Evolutionary conservation across 129 eudicot species (phyloP), one percentile per base, ranked within the genome.

Genomic region (Sambucus nigra): DNA sequence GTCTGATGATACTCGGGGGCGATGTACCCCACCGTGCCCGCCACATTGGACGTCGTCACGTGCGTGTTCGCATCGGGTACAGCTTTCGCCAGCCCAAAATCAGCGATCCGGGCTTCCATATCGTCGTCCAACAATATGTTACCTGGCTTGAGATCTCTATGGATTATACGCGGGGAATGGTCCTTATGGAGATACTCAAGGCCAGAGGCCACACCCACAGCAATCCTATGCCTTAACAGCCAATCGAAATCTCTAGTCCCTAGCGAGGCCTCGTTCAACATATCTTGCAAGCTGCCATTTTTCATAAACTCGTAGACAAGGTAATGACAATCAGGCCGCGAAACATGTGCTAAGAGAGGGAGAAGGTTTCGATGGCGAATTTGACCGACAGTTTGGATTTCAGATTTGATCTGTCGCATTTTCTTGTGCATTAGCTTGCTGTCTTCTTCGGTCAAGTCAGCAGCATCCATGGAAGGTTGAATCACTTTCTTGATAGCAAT

Each of bases 1-100:
- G 99, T 91, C 57, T 91, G 94, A 46, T 82, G 75, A 58, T 91
- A 91, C 72, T 91, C 99, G 0, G 94, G 99, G 0, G 99, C 99
- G 2, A 91, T 85, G 57, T 91, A 91, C 7, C 99, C 95, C 2
- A 78, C 35, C 4, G 99, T 91, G 42, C 99, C 95, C 0, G 88
- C 94, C 7, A 86, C 72, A 55, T 91, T 85, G 39, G 91, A 76
- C 19, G 85, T 72, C 5, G 91, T 57, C 47, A 76, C 69, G 38
- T 91, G 95, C 2, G 99, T 86, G 31, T 79, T 55, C 0, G 79
- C 82, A 22, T 74, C 87, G 0, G 99, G 94, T 51, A 91, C 67
- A 0, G 80, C 83, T 65, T 91, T 86, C 6, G 99, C 94, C 0
- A 86, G 83, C 74, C 99, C 99, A 28, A 91, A 91, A 49, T 91